Conservation (phyloP, 2,329 filamentous ascomycete genomes). For the Paecilomyces variotii region DNA sequence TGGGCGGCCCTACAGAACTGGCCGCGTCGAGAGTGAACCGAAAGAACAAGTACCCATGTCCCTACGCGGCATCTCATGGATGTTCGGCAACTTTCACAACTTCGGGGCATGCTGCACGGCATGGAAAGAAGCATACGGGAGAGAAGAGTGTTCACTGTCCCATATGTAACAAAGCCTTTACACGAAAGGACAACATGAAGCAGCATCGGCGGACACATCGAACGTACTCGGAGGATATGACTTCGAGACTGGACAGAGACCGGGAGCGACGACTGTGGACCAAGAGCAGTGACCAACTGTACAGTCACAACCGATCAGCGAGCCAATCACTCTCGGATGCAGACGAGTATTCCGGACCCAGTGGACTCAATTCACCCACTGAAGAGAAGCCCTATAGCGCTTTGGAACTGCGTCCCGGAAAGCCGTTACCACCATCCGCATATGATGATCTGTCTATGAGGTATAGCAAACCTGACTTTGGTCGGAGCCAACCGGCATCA, state of each 20-base stretch:
- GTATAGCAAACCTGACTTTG: neutral
- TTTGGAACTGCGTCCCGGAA: neutral
- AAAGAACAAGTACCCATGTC: constrained; percentile 61
- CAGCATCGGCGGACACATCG: constrained; percentile 57
- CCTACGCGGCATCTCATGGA: constrained; percentile 50
- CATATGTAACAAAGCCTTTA: constrained; percentile 60
- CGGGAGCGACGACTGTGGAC: constrained; percentile 4
- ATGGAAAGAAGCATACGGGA: constrained; percentile 61
- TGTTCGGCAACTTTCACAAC: constrained; percentile 59
- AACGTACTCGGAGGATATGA: constrained; percentile 26
- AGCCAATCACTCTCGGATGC: neutral
- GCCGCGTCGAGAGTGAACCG: constrained; percentile 20
- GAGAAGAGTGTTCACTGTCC: constrained; percentile 62
- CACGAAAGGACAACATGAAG: constrained; percentile 63
- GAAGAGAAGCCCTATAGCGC: neutral
- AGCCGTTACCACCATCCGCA: neutral
- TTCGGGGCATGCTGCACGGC: constrained; percentile 58
- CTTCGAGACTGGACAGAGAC: constrained; percentile 10
- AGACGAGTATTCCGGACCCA: neutral
- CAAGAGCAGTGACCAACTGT: neutral
- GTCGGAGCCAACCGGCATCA: neutral
- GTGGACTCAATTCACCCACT: neutral
- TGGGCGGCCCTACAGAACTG: constrained; percentile 16
- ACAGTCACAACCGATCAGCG: neutral
- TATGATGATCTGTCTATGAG: neutral